These are phyloP conservation scores for Malassezia pachydermatis DNA, from an alignment of 1,284 basidiomycete genomes.

Conservation along the genomic window DNA sequence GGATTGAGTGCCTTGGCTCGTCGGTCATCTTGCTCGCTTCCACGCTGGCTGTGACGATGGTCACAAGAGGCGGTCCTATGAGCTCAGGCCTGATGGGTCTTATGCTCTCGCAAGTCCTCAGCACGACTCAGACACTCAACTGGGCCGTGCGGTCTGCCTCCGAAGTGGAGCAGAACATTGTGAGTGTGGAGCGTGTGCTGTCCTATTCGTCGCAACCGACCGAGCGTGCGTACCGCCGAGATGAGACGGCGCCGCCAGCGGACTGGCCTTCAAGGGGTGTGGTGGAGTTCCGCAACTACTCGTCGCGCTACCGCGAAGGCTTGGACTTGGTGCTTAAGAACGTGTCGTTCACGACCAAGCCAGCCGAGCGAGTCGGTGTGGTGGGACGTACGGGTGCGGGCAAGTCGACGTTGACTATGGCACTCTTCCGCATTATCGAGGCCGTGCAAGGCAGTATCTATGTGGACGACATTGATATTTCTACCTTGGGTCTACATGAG, in stretches of 20 bases:
- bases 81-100: slow-evolving; percentile 86
- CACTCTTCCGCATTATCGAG: slow-evolving; percentile 54
- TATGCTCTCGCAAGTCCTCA: slow-evolving; percentile 62
- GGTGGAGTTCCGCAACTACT: slow-evolving; percentile 70
- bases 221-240: slow-evolving; percentile 59
- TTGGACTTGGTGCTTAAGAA: slow-evolving; percentile 67
- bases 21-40: slow-evolving; percentile 69
- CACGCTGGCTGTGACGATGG: slow-evolving; percentile 59
- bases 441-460: slow-evolving; percentile 65
- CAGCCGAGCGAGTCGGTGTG: slow-evolving; percentile 62
- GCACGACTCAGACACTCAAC: slow-evolving; percentile 53
- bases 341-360: slow-evolving; percentile 58
- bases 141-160: slow-evolving; percentile 82
- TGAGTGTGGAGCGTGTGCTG: slow-evolving; percentile 57
- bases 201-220: slow-evolving; percentile 62
- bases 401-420: slow-evolving; percentile 65
- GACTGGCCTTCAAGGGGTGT: slow-evolving; percentile 68
- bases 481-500: slow-evolving; percentile 70
- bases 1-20: slow-evolving; percentile 60
- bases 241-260: slow-evolving; percentile 35
- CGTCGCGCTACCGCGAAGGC: slow-evolving; percentile 70
- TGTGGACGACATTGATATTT: slow-evolving; percentile 74
- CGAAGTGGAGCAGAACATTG: slow-evolving; percentile 87
- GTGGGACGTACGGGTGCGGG: slow-evolving; percentile 80
- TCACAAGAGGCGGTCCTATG: slow-evolving; percentile 52